phyloP scores from a whole-genome alignment of 495 filamentous ascomycete species.

The Cairneyella variabilis region DNA sequence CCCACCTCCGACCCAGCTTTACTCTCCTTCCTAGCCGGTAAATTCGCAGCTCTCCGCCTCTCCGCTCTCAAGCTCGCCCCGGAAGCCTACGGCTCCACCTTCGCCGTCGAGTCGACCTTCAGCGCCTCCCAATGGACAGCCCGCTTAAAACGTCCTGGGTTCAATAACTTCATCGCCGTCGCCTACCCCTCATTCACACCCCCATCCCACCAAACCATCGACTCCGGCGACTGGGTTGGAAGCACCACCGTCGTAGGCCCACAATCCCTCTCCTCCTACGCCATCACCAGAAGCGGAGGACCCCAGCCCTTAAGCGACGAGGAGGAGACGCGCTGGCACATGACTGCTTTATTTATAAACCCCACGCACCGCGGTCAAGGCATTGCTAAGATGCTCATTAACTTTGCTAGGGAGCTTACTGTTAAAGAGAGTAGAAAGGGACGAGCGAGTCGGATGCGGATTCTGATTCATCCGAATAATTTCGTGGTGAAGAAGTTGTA shows the following conservation, averaged over 20 bases:
- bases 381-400: constrained; percentile 32
- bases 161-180: constrained; percentile 32
- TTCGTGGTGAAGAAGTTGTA: constrained; percentile 30
- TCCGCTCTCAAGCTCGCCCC: constrained; percentile 26
- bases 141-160: constrained; percentile 17
- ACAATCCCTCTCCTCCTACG: constrained; percentile 18
- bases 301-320: constrained; percentile 16
- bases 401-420: constrained; percentile 29
- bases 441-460: constrained; percentile 20
- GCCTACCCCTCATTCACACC: constrained; percentile 20
- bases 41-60: constrained; percentile 30
- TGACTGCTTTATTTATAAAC: constrained; percentile 33
- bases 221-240: constrained; percentile 30
- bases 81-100: constrained; percentile 32
- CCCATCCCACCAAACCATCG: constrained; percentile 5
- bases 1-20: constrained; percentile 11
- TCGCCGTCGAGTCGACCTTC: constrained; percentile 30
- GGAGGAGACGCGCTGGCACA: constrained; percentile 33
- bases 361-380: constrained; percentile 32
- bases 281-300: constrained; percentile 23
- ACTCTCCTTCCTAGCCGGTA: constrained; percentile 23
- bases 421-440: constrained; percentile 16
- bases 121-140: constrained; percentile 28
- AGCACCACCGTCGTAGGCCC: constrained; percentile 34
- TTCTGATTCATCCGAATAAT: constrained; percentile 34